Percentiles rank a stretch among this genome's conserved stretches.
Evolutionary conservation across 352 stramenopile genomes (phyloP).

Genomic region (Phytophthora palmivora): DNA sequence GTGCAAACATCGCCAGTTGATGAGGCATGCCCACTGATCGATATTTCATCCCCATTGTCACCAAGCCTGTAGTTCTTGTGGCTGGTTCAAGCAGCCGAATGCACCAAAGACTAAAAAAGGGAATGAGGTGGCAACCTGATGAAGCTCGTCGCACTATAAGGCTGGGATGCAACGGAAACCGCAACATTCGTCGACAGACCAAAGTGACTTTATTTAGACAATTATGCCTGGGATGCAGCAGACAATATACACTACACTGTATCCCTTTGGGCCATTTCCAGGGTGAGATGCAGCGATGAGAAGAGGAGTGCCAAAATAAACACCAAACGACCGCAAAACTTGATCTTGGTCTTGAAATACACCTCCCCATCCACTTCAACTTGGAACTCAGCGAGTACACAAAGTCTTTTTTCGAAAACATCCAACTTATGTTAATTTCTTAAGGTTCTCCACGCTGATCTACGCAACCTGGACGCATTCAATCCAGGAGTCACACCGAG

Average conservation of each 20-base stretch:
- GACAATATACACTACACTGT: constrained; percentile 6
- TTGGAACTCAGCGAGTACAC: too few species aligned
- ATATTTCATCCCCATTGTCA: constrained; percentile 25
- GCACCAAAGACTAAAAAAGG: constrained; percentile 28
- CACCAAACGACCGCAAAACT: background rate
- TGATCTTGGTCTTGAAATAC: background rate
- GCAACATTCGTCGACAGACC: constrained; percentile 3
- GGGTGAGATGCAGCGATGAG: background rate
- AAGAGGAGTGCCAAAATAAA: background rate
- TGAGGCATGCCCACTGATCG: background rate
- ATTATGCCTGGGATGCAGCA: constrained; percentile 16
- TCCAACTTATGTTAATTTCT: too few species aligned
- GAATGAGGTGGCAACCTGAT: too few species aligned
- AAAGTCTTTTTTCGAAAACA: too few species aligned
- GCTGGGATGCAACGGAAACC: constrained; percentile 30
- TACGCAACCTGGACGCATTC: too few species aligned
- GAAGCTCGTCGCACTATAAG: constrained; percentile 21
- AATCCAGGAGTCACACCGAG: too few species aligned
- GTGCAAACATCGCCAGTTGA: background rate
- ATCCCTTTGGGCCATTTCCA: constrained; percentile 1
- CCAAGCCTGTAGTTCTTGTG: constrained; percentile 4
- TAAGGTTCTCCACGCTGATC: too few species aligned
- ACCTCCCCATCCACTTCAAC: background rate
- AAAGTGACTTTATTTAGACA: constrained; percentile 30
- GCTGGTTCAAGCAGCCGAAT: constrained; percentile 11